A percentile compares a stretch with the other conserved stretches of the same genome.
These are phyloP conservation scores for Triticum timopheevii DNA, from an alignment of 176 grass and related monocot species.

Conservation along the genomic window DNA sequence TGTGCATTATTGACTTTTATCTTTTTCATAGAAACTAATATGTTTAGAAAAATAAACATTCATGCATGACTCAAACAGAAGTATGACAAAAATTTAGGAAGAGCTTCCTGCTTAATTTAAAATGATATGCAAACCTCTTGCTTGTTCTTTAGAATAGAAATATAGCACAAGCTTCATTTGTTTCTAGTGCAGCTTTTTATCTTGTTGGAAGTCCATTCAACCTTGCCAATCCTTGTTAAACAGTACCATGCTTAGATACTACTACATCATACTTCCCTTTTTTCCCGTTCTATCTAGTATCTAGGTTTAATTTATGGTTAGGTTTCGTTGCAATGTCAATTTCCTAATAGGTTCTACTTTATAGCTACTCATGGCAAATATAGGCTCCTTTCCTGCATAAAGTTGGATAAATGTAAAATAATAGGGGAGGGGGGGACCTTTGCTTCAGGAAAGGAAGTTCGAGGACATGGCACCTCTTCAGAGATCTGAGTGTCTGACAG, in stretches of 20 bases:
- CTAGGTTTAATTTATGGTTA: neutral
- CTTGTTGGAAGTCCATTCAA: neutral
- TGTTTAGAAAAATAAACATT: neutral
- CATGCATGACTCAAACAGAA: neutral
- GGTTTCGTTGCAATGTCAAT: neutral
- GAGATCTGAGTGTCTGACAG: neutral
- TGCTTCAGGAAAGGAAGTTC: neutral
- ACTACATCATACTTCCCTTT: neutral
- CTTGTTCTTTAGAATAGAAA: neutral
- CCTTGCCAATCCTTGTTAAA: neutral
- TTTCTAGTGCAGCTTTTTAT: neutral
- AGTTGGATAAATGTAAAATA: neutral
- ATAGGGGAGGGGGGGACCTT: neutral
- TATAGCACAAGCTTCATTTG: neutral
- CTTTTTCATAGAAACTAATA: conserved; percentile 4
- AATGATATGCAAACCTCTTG: neutral
- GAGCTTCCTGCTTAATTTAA: neutral
- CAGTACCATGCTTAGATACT: neutral
- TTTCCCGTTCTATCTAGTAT: neutral
- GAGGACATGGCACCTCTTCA: neutral
- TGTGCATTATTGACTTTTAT: neutral
- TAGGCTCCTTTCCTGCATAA: neutral
- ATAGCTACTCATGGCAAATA: neutral
- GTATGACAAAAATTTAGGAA: neutral
- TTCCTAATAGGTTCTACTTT: neutral